phyloP scores from a whole-genome alignment of 2,329 filamentous ascomycete genomes.

The Xylaria sp. region DNA sequence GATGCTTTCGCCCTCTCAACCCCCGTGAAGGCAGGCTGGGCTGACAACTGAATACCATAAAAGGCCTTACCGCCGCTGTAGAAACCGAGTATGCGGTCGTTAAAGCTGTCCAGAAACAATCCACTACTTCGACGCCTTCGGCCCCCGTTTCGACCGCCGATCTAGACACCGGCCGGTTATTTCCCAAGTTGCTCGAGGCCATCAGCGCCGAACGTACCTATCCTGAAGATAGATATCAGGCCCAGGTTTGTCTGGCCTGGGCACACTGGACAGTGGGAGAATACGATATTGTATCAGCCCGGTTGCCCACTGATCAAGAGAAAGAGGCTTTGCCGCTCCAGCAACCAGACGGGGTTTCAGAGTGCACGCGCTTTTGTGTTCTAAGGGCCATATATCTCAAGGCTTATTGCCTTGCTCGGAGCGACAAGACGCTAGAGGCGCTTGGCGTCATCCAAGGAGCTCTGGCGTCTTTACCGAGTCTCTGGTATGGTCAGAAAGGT shows the following conservation, averaged over 20 bases:
- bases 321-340: slow-evolving; percentile 49
- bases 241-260: slow-evolving; percentile 77
- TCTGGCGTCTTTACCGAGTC: slow-evolving; percentile 54
- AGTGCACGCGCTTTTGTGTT: slow-evolving; percentile 79
- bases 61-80: slow-evolving; percentile 65
- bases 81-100: slow-evolving; percentile 63
- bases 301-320: slow-evolving; percentile 59
- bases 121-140: slow-evolving; percentile 36
- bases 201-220: slow-evolving; percentile 53
- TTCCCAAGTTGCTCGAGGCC: slow-evolving; percentile 49
- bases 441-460: slow-evolving; percentile 61
- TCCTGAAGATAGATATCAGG: slow-evolving; percentile 65
- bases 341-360: slow-evolving; percentile 49
- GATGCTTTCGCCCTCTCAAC: slow-evolving; percentile 28
- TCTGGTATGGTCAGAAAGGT: slow-evolving; percentile 47
- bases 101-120: slow-evolving; percentile 44
- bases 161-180: slow-evolving; percentile 41
- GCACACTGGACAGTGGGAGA: slow-evolving; percentile 74
- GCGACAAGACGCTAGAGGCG: slow-evolving; percentile 51
- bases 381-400: slow-evolving; percentile 75
- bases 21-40: slow-evolving; percentile 10
- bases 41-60: slow-evolving; percentile 16
- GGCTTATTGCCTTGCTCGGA: slow-evolving; percentile 55
- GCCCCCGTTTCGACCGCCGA: slow-evolving; percentile 39
- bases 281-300: slow-evolving; percentile 54